These are phyloP conservation scores for Grammothele lineata DNA, from an alignment of 768 basidiomycete genomes.

Conservation along the genomic window DNA sequence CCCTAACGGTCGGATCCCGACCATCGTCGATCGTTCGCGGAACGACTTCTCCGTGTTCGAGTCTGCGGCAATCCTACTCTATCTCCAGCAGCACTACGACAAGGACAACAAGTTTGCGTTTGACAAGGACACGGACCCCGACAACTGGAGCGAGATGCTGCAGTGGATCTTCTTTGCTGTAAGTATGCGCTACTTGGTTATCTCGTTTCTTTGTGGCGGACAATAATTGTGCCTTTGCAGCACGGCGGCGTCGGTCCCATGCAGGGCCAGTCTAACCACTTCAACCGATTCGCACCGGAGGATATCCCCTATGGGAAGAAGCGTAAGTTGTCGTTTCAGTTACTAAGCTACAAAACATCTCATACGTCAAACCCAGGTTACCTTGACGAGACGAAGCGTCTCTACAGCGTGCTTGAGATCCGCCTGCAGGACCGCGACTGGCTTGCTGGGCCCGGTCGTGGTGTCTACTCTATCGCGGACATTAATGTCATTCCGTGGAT, in stretches of 20 bases:
- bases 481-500: conserved; percentile 70
- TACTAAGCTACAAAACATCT: too few species aligned
- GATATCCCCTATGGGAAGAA: conserved; percentile 68
- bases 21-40: conserved; percentile 55
- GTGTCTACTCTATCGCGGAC: conserved; percentile 69
- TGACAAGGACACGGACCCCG: conserved; percentile 44
- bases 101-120: conserved; percentile 68
- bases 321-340: conserved; percentile 40
- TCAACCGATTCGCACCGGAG: conserved; percentile 58
- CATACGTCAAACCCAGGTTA: too few species aligned
- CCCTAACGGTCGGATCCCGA: conserved; percentile 72
- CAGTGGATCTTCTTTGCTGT: conserved; percentile 90
- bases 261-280: conserved; percentile 79
- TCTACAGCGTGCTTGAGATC: conserved; percentile 81
- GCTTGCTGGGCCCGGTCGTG: conserved; percentile 70
- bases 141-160: conserved; percentile 65
- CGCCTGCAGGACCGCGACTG: conserved; percentile 72
- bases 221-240: too few species aligned
- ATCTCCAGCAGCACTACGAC: conserved; percentile 79
- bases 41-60: conserved; percentile 70
- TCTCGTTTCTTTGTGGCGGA: too few species aligned
- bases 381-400: conserved; percentile 73
- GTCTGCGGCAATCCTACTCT: conserved; percentile 78
- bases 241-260: conserved; percentile 85
- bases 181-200: too few species aligned